phyloP scores from a whole-genome alignment of 495 filamentous ascomycete genomes.

The Platismatia glauca region DNA sequence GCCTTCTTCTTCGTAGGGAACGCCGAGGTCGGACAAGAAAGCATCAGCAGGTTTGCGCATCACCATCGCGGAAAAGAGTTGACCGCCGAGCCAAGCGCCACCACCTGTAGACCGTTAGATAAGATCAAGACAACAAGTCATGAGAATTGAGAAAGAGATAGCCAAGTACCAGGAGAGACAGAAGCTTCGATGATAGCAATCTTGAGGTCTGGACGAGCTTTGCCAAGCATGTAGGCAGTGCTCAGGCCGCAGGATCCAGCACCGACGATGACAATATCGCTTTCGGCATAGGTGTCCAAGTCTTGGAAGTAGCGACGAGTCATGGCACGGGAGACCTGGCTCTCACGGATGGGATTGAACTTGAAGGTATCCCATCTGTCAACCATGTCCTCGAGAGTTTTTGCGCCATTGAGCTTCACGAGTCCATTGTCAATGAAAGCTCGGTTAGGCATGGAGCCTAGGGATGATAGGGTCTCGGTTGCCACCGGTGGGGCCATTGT shows the following conservation, averaged over 20 bases:
- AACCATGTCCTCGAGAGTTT: slow-evolving; percentile 52
- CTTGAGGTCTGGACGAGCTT: slow-evolving; percentile 77
- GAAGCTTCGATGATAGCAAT: slow-evolving; percentile 84
- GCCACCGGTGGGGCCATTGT: slow-evolving; percentile 72
- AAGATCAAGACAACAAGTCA: background rate
- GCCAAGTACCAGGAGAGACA: slow-evolving; percentile 57
- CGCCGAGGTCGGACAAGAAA: slow-evolving; percentile 69
- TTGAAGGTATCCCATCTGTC: slow-evolving; percentile 69
- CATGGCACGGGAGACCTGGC: slow-evolving; percentile 85
- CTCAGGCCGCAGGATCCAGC: slow-evolving; percentile 80
- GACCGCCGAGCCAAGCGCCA: slow-evolving; percentile 86
- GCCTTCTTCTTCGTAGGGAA: slow-evolving; percentile 82
- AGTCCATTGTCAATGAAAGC: slow-evolving; percentile 29
- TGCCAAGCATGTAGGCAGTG: slow-evolving; percentile 75
- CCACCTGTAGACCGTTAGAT: slow-evolving; percentile 41
- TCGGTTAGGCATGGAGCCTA: slow-evolving; percentile 24
- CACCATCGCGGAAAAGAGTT: slow-evolving; percentile 88
- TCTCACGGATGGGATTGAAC: slow-evolving; percentile 81
- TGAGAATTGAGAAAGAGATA: background rate
- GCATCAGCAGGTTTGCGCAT: slow-evolving; percentile 84
- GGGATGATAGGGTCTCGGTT: slow-evolving; percentile 34
- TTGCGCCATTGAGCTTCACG: slow-evolving; percentile 39
- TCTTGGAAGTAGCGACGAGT: slow-evolving; percentile 84
- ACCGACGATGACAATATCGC: slow-evolving; percentile 84
- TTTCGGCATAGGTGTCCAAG: slow-evolving; percentile 80